Base-by-base conservation (phyloP, 116 monocot species). In the Posidonia oceanica region DNA sequence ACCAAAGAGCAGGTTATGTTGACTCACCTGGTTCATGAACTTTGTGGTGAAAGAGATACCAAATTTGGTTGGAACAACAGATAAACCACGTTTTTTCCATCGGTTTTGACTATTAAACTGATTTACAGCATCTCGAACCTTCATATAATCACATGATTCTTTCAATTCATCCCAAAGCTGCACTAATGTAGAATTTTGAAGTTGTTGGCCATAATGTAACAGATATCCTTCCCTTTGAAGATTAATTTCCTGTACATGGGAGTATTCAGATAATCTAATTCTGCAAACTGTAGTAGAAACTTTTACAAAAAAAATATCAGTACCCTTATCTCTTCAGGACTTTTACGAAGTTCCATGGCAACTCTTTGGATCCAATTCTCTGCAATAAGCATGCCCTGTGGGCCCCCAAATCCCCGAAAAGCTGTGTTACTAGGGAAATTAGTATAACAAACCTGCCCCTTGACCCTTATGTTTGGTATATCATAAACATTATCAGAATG, bases 381-480 rank as follows among this genome's bases (percentile, higher is more conserved):
- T 71, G 90, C 68, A 81, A 98, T 85, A 51, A 98, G 68, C 92
- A 89, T 88, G 16, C 87, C 98, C 73, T 98, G 98, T 36, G 98
- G 98, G 22, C 90, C 98, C 66, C 98, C 98, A 84, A 98, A 98
- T 67, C 98, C 98, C n/a, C 98, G 79, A 64, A 98, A 98, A 72
- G 98, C 98, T 29, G 98, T 98, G 55, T 98, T 87, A 75, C 93
- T 98, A 37, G 98, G 90, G 16, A 90, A 86, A 78, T 98, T 98
- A 7, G 98, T 98, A 75, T 71, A 86, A 66, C 98, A 98, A 54
- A 92, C 87, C 72, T 81, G 71, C 44, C 98, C 98, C 61, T 16
- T 78, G 61, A 98, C 70, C 71, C 83, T 87, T 18, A 98, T 40
- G 82, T 98, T 72, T 48, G 98, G 86, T 75, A 98, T 84, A 69